Percentiles rank a stretch among this genome's conserved stretches.
Evolutionary conservation across 1,284 basidiomycete genomes (phyloP).

Genomic region (Ustilago crameri): DNA sequence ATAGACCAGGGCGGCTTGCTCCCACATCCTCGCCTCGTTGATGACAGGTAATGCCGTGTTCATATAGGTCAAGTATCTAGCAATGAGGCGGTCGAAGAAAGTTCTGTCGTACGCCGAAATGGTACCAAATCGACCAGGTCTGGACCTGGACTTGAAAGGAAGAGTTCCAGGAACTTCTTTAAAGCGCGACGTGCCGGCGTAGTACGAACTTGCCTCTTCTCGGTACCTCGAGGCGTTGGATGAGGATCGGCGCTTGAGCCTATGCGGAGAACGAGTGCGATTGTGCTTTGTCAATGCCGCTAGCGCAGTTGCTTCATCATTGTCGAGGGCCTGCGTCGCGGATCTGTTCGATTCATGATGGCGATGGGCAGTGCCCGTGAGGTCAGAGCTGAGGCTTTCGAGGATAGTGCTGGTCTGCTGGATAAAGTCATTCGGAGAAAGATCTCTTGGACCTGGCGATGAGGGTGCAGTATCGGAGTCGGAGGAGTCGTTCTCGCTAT

Average conservation of each 20-base stretch:
- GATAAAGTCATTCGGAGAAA: slow-evolving; percentile 39
- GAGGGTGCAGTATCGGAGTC: slow-evolving; percentile 21
- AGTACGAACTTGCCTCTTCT: slow-evolving; percentile 20
- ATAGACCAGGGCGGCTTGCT: slow-evolving; percentile 31
- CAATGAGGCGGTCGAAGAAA: slow-evolving; percentile 41
- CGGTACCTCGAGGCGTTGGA: slow-evolving; percentile 39
- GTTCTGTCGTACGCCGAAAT: slow-evolving; percentile 37
- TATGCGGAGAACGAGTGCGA: slow-evolving; percentile 25
- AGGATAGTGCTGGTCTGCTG: slow-evolving; percentile 48
- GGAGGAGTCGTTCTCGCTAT: slow-evolving; percentile 14
- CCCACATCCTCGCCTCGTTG: slow-evolving; percentile 32
- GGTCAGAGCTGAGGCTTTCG: slow-evolving; percentile 41
- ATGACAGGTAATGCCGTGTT: slow-evolving; percentile 39
- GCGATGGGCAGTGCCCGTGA: slow-evolving; percentile 24
- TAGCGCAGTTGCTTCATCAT: slow-evolving; percentile 37
- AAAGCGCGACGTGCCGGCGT: slow-evolving; percentile 8
- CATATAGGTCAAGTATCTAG: slow-evolving; percentile 46
- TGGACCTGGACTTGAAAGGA: slow-evolving; percentile 27
- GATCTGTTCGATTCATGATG: slow-evolving; percentile 7
- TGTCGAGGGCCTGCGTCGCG: slow-evolving; percentile 29
- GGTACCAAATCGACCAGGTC: slow-evolving; percentile 16
- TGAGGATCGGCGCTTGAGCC: slow-evolving; percentile 35
- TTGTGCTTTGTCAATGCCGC: slow-evolving; percentile 34
- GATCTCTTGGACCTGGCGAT: slow-evolving; percentile 16
- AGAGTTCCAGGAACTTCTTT: slow-evolving; percentile 8